A percentile compares a stretch with the other conserved stretches of the same genome.
phyloP scores from a whole-genome alignment of 208 protist genomes.

The Crithidia thermophila region DNA sequence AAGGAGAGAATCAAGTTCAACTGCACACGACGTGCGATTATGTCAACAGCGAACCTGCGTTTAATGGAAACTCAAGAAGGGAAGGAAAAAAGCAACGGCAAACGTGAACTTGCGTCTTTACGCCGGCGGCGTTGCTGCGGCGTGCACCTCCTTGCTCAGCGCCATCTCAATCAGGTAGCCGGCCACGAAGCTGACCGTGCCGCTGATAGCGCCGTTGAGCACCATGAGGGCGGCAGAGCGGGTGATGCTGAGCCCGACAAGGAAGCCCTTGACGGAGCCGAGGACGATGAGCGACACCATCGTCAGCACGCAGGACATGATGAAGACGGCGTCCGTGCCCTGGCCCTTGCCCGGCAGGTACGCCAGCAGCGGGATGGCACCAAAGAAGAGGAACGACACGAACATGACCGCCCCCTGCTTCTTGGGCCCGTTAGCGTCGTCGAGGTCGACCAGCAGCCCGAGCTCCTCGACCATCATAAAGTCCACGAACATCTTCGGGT shows the following conservation, averaged over 20 bases:
- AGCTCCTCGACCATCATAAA: conserved; percentile 96
- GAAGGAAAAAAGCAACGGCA: not conserved
- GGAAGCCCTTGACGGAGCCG: conserved; percentile 85
- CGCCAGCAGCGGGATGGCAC: conserved; percentile 87
- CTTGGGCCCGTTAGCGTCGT: conserved; percentile 72
- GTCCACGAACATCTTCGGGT: conserved; percentile 94
- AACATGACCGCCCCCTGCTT: conserved; percentile 95
- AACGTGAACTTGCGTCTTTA: not conserved
- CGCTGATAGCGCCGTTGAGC: conserved; percentile 87
- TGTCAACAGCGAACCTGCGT: too few relatives aligned
- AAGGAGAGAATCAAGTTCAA: not conserved
- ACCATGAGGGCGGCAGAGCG: conserved; percentile 82
- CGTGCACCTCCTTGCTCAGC: conserved; percentile 40
- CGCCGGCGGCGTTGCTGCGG: not conserved
- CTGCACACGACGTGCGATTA: too few relatives aligned
- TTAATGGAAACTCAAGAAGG: too few relatives aligned
- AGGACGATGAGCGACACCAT: conserved; percentile 77
- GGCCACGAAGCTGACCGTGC: conserved; percentile 77
- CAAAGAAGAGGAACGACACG: conserved; percentile 94
- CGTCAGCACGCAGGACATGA: conserved; percentile 81
- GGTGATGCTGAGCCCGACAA: conserved; percentile 71
- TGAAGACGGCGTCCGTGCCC: conserved; percentile 77
- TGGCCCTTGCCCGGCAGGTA: conserved; percentile 78
- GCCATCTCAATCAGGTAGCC: conserved; percentile 70
- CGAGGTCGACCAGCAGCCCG: conserved; percentile 81